A percentile compares a stretch with the other conserved stretches of the same genome.
Conservation (phyloP, 2,329 filamentous ascomycete genomes). For the Alternaria ventricosa region DNA sequence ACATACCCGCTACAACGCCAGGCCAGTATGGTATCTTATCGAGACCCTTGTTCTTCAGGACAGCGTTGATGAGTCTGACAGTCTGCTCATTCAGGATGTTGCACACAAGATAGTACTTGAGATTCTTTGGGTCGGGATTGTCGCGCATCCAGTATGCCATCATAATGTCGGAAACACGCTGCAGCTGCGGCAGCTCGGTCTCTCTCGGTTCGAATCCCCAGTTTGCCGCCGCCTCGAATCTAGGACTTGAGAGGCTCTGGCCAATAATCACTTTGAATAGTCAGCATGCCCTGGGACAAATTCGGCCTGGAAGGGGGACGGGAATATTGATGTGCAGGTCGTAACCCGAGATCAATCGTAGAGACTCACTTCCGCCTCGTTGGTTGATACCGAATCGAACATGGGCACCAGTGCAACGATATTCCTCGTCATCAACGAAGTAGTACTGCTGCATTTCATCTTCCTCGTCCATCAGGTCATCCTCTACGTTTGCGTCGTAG, state of each 20-base stretch:
- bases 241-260: not conserved
- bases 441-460: constrained; percentile 9
- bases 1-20: constrained; percentile 10
- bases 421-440: constrained; percentile 4
- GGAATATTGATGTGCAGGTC: no score
- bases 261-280: not conserved
- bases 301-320: no score
- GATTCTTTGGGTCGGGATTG: not conserved
- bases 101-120: constrained; percentile 12
- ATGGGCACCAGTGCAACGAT: constrained; percentile 3
- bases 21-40: constrained; percentile 17
- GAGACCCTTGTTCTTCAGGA: not conserved
- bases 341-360: not conserved
- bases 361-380: constrained; percentile 2
- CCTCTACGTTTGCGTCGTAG: not conserved
- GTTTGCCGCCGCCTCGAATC: not conserved
- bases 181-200: not conserved
- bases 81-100: constrained; percentile 8
- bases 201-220: not conserved
- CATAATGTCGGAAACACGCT: not conserved
- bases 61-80: not conserved
- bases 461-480: not conserved
- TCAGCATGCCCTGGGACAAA: not conserved
- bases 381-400: constrained; percentile 13
- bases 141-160: not conserved